Base-by-base conservation (phyloP, 345 rosid species). In the Nephelium lappaceum region DNA sequence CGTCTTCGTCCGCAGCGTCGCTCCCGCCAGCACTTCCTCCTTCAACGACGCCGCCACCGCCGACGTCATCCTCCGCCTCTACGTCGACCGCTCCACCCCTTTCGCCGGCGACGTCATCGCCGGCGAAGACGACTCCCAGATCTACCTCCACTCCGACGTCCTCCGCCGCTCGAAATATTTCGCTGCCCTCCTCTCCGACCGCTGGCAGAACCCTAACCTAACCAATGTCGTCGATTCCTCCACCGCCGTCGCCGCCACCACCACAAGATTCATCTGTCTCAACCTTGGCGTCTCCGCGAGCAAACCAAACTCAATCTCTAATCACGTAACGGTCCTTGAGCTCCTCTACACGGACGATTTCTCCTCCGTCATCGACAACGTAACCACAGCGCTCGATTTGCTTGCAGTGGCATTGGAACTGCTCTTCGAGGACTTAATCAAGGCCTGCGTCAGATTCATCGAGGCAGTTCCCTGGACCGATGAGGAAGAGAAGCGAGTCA, bases 391-490 rank as follows among this genome's bases (percentile, higher is more conserved):
- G 6, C 88, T 91, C 18, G 92, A 90, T 72, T 74, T 90, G 66
- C 85, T 91, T 21, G 93, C 90, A 0, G 87, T 87, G 47, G 93
- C 93, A 2, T 83, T 90, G 23, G 87, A 88, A 60, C 76, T 91
- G 11, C 83, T 91, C 21, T 91, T 90, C 81, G 95, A 91, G 63
- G 93, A 88, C 62, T 86, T 88, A 76, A 83, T 90, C n/a, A 80
- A 69, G 25, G 73, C 76, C 27, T 88, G 90, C 72, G 84, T 91
- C 11, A 80, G 61, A 38, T 90, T 85, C 82, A 85, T 91, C 2
- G 93, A 91, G 77, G 91, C 89, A 45, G 91, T 90, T 38, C 93
- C 95, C n/a, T 91, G 95, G 95, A 86, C 82, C 47, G 91, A 90
- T 47, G 95, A 87, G 53, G 95, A 90, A 43, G 95, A 91, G 64